A percentile compares a stretch with the other conserved stretches of the same genome.
phyloP scores from a whole-genome alignment of 441 rosid species.

The Gossypium schwendimanii region DNA sequence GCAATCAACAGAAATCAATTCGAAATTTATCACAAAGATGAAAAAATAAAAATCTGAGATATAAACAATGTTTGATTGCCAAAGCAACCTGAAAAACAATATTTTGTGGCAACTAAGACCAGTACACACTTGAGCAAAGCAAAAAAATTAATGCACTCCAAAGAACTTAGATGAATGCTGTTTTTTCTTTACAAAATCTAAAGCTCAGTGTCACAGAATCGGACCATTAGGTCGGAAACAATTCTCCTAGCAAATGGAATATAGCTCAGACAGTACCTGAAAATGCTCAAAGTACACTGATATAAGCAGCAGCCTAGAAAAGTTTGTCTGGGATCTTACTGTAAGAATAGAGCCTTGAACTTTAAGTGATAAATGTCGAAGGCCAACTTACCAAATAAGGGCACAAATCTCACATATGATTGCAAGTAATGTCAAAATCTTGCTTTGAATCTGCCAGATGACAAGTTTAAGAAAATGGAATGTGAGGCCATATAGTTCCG shows the following conservation, averaged over 20 bases:
- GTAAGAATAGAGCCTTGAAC: too few species aligned
- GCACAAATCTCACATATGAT: slow-evolving; percentile 79
- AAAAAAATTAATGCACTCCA: not conserved
- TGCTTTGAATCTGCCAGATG: slow-evolving; percentile 66
- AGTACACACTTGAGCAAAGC: not conserved
- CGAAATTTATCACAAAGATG: not conserved
- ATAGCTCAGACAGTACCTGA: slow-evolving; percentile 90
- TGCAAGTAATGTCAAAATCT: slow-evolving; percentile 62
- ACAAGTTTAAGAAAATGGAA: slow-evolving; percentile 1
- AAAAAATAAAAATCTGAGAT: not conserved
- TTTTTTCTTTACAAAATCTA: slow-evolving; percentile 20
- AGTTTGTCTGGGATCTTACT: too few species aligned
- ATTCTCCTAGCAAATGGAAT: slow-evolving; percentile 81
- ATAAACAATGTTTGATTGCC: not conserved
- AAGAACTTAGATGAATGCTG: not conserved
- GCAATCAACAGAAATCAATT: not conserved
- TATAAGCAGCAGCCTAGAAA: not conserved
- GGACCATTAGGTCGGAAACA: slow-evolving; percentile 70
- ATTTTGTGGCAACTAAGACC: not conserved
- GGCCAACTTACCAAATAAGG: slow-evolving; percentile 60
- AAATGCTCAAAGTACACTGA: slow-evolving; percentile 18
- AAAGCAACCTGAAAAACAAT: not conserved
- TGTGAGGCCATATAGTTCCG: not conserved
- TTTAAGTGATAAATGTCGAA: not conserved
- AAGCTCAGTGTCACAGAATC: slow-evolving; percentile 75